These are phyloP conservation scores for Pythium pectinolyticum DNA, from an alignment of 352 stramenopile genomes.

Conservation along the genomic window DNA sequence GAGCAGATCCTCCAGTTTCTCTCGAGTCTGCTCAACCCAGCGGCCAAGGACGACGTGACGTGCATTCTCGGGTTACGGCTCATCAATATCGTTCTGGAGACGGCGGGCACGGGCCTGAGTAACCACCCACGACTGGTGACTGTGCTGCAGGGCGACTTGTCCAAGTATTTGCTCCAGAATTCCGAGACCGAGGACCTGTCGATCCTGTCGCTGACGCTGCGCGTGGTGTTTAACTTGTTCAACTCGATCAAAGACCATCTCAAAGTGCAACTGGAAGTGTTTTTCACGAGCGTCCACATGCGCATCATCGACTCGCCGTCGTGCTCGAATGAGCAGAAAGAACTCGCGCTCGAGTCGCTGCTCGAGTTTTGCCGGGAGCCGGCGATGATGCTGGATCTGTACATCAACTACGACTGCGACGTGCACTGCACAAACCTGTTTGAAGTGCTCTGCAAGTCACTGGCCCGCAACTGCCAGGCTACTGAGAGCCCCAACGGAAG, in stretches of 20 bases:
- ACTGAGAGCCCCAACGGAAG: conserved; percentile 62
- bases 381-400: conserved; percentile 97
- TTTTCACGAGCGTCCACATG: conserved; percentile 98
- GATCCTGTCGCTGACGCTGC: conserved; percentile 90
- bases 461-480: conserved; percentile 86
- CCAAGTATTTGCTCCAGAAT: conserved; percentile 96
- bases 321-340: conserved; percentile 82
- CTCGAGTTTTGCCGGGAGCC: conserved; percentile 98
- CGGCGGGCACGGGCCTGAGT: conserved; percentile 82
- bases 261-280: conserved; percentile 99
- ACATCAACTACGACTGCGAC: conserved; percentile 99
- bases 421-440: conserved; percentile 99
- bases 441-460: conserved; percentile 94
- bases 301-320: conserved; percentile 89
- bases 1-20: conserved; percentile 94
- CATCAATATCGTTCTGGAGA: conserved; percentile 98
- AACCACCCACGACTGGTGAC: conserved; percentile 80
- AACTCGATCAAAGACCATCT: conserved; percentile 99
- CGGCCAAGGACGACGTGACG: conserved; percentile 87
- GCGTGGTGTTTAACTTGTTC: conserved; percentile 99
- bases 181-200: conserved; percentile 94
- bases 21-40: conserved; percentile 91
- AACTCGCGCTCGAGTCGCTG: conserved; percentile 91
- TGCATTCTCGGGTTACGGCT: conserved; percentile 91
- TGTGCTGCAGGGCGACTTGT: conserved; percentile 94